These are phyloP conservation scores for Sanghuangporus weigelae DNA, from an alignment of 1,284 basidiomycete species.

Conservation along the genomic window DNA sequence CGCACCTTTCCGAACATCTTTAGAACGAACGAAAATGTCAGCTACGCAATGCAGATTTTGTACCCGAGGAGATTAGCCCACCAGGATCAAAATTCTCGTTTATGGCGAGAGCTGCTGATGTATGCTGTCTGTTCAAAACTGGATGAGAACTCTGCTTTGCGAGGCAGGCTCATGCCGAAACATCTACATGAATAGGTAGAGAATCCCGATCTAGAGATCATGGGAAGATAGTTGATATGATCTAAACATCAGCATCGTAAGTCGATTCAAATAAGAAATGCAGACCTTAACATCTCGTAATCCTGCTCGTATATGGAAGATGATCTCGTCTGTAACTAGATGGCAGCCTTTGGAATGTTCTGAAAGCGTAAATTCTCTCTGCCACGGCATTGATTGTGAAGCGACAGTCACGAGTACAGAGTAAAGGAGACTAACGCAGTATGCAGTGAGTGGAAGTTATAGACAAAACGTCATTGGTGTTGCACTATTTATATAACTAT, in stretches of 20 bases:
- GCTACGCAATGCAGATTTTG: neutral
- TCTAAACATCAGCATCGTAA: neutral
- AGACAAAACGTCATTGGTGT: neutral
- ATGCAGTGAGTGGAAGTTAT: neutral
- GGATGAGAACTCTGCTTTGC: conserved; percentile 30
- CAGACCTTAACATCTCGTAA: conserved; percentile 64
- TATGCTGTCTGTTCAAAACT: conserved; percentile 65
- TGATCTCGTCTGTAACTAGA: conserved; percentile 80
- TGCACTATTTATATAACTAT: neutral
- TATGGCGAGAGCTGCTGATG: conserved; percentile 82
- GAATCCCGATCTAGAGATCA: conserved; percentile 24
- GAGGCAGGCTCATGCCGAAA: conserved; percentile 72
- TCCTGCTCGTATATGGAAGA: conserved; percentile 68
- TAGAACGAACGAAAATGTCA: neutral
- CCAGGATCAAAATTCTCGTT: conserved; percentile 84
- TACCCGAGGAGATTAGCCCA: conserved; percentile 24
- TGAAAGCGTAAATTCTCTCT: conserved; percentile 74
- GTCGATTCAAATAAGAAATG: neutral
- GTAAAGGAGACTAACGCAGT: neutral
- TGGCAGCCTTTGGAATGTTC: conserved; percentile 70
- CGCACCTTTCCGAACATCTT: conserved; percentile 56
- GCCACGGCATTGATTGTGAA: conserved; percentile 72
- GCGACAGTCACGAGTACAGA: neutral
- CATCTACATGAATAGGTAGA: conserved; percentile 27
- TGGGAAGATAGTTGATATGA: neutral